phyloP scores from a whole-genome alignment of 345 rosid species.

The Gossypium ekmanianum region DNA sequence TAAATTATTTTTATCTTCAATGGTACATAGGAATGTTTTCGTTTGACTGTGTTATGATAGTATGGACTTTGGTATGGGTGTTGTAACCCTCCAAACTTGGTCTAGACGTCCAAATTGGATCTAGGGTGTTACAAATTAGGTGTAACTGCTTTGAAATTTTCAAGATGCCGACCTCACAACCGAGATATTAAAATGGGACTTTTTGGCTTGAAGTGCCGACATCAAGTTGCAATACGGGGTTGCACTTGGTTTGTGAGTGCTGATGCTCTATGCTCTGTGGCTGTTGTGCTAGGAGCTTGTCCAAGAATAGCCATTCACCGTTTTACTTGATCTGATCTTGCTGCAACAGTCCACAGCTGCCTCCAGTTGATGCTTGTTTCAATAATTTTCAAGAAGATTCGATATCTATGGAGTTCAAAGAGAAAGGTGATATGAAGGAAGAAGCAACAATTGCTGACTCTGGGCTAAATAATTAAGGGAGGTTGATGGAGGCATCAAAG shows the following conservation, averaged over 20 bases:
- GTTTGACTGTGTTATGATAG: too few relatives aligned
- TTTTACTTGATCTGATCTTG: conserved; percentile 29
- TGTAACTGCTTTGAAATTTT: conserved; percentile 41
- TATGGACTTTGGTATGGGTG: too few relatives aligned
- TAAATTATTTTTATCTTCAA: too few relatives aligned
- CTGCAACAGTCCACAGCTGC: conserved; percentile 18
- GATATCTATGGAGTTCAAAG: conserved; percentile 30
- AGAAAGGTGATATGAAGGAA: conserved; percentile 23
- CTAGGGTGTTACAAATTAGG: too few relatives aligned
- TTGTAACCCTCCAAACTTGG: too few relatives aligned
- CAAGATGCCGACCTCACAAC: conserved; percentile 34
- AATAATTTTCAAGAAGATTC: conserved; percentile 48
- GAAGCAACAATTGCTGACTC: conserved; percentile 31
- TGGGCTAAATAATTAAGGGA: conserved; percentile 60
- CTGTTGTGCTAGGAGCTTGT: conserved; percentile 56
- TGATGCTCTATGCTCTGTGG: conserved; percentile 22
- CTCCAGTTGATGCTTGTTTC: conserved; percentile 38
- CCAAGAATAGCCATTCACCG: conserved; percentile 66
- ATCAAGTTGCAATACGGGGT: conserved; percentile 23
- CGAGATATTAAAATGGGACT: conserved; percentile 47
- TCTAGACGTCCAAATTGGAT: too few relatives aligned
- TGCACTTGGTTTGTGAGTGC: conserved; percentile 16
- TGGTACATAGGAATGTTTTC: too few relatives aligned
- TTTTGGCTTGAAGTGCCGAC: conserved; percentile 29
- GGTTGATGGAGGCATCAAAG: conserved; percentile 40